Percentiles rank a stretch among this genome's conserved stretches.
phyloP scores from a whole-genome alignment of 129 eudicot species.

The Flaveria linearis region DNA sequence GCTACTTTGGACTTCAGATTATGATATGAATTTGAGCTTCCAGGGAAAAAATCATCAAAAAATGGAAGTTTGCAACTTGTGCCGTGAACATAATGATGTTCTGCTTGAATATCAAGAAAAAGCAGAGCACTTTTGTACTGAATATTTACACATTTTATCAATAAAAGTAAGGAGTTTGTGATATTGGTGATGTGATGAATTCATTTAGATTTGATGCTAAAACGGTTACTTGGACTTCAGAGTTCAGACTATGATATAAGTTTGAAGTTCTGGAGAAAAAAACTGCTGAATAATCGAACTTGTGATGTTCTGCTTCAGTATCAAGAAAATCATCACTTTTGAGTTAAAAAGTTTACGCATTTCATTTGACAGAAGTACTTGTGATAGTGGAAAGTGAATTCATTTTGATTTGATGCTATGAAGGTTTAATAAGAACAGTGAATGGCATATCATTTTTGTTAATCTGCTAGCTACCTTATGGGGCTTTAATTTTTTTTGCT shows the following conservation, averaged over 20 bases:
- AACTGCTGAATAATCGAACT: not conserved
- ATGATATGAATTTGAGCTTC: not conserved
- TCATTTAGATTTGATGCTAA: constrained; percentile 2
- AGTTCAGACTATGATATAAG: not conserved
- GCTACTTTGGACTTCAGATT: not conserved
- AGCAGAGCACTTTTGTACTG: not conserved
- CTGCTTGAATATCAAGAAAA: not conserved
- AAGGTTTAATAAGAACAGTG: constrained; percentile 2
- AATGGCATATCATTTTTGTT: constrained; percentile 6
- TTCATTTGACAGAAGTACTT: not conserved
- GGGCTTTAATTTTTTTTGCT: not conserved
- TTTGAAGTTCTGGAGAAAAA: not conserved
- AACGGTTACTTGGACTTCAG: not conserved
- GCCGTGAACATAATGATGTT: not conserved
- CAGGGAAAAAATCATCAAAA: not conserved
- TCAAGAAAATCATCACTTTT: constrained; percentile 10
- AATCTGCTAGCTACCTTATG: not conserved
- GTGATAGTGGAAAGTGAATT: not conserved
- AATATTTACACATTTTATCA: not conserved
- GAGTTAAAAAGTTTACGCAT: not conserved
- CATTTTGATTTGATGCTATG: not conserved
- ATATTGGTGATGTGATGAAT: not conserved
- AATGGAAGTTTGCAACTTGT: not conserved
- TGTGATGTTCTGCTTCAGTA: not conserved
- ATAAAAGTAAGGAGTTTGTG: not conserved